Conservation (phyloP, 306 rosid genomes). For the Acacia crassicarpa region DNA sequence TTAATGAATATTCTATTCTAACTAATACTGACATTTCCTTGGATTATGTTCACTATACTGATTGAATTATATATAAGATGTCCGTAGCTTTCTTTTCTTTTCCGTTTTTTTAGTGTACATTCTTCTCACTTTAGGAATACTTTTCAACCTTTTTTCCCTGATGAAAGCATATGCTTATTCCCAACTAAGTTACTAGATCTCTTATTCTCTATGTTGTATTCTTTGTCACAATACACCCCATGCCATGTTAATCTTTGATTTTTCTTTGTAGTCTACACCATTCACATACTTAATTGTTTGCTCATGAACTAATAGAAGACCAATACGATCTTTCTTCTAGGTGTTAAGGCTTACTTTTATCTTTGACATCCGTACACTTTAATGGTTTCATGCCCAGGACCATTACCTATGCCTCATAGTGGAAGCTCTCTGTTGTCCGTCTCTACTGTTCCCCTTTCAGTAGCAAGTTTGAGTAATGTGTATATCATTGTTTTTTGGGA, state of each 20-base stretch:
- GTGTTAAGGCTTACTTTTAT: neutral
- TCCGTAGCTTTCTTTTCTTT: neutral
- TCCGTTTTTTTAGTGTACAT: neutral
- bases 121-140: neutral
- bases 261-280: neutral
- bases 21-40: neutral
- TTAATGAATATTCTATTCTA: neutral
- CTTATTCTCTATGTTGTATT: neutral
- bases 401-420: neutral
- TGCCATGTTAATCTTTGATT: neutral
- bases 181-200: neutral
- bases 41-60: neutral
- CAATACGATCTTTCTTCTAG: neutral
- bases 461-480: neutral
- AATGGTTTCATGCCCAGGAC: constrained; percentile 1
- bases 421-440: neutral
- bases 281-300: neutral
- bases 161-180: neutral
- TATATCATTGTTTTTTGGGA: neutral
- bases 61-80: neutral
- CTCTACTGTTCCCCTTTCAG: constrained; percentile 6
- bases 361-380: neutral
- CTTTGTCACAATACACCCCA: neutral
- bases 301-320: neutral
- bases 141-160: neutral